Conservation (phyloP, 768 basidiomycete genomes). For the Kwoniella heveanensis region DNA sequence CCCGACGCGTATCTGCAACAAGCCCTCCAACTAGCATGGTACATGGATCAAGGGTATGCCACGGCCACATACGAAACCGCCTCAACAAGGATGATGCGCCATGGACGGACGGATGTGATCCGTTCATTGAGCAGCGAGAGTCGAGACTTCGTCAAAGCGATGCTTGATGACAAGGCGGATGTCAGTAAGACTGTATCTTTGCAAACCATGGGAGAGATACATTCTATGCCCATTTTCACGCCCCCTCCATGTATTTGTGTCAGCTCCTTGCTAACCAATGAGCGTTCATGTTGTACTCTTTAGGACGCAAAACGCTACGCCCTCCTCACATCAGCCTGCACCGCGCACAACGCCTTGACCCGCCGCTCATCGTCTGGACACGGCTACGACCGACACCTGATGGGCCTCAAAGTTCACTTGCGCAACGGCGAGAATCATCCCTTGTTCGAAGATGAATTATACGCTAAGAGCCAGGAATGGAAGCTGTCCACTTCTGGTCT, state of each 20-base stretch:
- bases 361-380: conserved; percentile 76
- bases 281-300: too few relatives aligned
- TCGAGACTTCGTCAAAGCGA: conserved; percentile 73
- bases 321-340: conserved; percentile 69
- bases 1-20: conserved; percentile 90
- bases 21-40: conserved; percentile 89
- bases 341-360: conserved; percentile 70
- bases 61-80: conserved; percentile 93
- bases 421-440: conserved; percentile 63
- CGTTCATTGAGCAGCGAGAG: conserved; percentile 73
- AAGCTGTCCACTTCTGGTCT: conserved; percentile 86
- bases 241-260: too few relatives aligned
- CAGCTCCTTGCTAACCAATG: too few relatives aligned
- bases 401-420: conserved; percentile 74
- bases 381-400: conserved; percentile 88
- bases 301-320: conserved; percentile 58
- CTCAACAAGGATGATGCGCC: conserved; percentile 79
- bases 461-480: conserved; percentile 76
- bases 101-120: conserved; percentile 88
- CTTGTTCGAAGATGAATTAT: conserved; percentile 77
- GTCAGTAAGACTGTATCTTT: conserved; percentile 54
- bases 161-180: conserved; percentile 61
- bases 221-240: too few relatives aligned
- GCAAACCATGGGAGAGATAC: too few relatives aligned
- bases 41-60: conserved; percentile 70